Evolutionary conservation across 148 eudicot species (phyloP), one percentile per base, ranked within the genome.

Genomic region (Persicaria tinctoria): DNA sequence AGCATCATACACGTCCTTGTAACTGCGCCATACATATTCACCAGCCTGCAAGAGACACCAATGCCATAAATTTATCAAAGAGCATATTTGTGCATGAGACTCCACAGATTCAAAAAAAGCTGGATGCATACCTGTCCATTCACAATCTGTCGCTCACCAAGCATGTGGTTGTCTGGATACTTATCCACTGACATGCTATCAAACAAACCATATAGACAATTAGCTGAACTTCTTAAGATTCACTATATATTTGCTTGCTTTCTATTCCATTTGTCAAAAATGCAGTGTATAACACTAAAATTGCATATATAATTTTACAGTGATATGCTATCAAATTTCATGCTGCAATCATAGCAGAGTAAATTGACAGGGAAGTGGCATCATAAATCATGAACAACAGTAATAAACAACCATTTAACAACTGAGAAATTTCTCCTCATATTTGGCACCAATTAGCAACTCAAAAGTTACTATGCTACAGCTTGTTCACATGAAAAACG

Each of bases 1-100:
- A 20, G 70, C 46, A 73, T 96, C 93, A 78, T 88, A 85, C 9
- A 90, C 99, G 80, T 92, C 84, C 87, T 89, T 92, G 87, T 96
- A 96, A 69, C 89, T 90, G 78, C 77, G 78, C 99, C 99, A 96
- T 38, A 77, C 80, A 77, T 92, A 96, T 70, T 87, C 84, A 57
- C 94, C 97, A 74, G 89, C 85, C 99, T 96, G 88, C 20, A 76
- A 63, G 82, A 46, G 76, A 81, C 73, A 13, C 73, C 41, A 59
- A 12, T 66, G 32, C n/a, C 70, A 66, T 63, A 60, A 3, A 63
- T 9, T 63, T 32, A 11, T 13, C 48, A 66, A 66, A 18, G 46
- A 13, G 38, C 70, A 66, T 66, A 66, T 17, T 38, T 41, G 48
- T 41, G 46, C 70, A 66, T 41, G 11, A 12, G 17, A 66, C 70